Evolutionary conservation across 1,284 basidiomycete genomes (phyloP).

Genomic region (Lentinula novae-zelandiae): DNA sequence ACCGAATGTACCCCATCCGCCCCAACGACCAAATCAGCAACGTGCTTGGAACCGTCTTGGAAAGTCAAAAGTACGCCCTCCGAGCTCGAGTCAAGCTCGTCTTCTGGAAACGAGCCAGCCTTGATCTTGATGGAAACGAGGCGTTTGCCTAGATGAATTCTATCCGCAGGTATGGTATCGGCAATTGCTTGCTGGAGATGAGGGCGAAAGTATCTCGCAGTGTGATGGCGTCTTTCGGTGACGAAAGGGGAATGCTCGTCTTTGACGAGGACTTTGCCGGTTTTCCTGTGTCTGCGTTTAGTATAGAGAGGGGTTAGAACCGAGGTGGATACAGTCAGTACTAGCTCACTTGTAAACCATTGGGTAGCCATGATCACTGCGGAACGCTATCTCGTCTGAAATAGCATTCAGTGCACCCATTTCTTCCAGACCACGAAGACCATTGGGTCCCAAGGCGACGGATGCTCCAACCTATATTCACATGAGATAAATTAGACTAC

Average conservation of each 20-base stretch:
- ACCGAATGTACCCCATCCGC: slow-evolving; percentile 9
- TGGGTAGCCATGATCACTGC: slow-evolving; percentile 8
- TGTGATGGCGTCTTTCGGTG: neutral
- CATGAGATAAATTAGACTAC: too few species aligned
- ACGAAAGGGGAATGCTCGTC: slow-evolving; percentile 3
- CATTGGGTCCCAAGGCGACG: slow-evolving; percentile 9
- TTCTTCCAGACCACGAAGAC: slow-evolving; percentile 8
- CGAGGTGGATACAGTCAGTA: neutral
- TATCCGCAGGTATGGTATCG: neutral
- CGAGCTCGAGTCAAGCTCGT: too few species aligned
- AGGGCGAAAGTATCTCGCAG: slow-evolving; percentile 8
- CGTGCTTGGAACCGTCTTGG: neutral
- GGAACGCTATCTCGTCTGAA: slow-evolving; percentile 2
- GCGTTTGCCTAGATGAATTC: slow-evolving; percentile 1
- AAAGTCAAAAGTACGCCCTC: neutral
- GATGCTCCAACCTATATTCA: slow-evolving; percentile 5
- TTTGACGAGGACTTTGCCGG: slow-evolving; percentile 1
- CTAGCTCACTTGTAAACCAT: slow-evolving; percentile 2
- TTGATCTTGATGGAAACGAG: neutral
- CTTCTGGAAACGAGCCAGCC: neutral
- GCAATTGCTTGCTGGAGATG: slow-evolving; percentile 9
- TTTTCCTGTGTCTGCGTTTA: slow-evolving; percentile 1
- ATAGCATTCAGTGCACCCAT: slow-evolving; percentile 5
- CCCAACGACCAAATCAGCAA: slow-evolving; percentile 7
- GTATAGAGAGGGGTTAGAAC: too few species aligned